Evolutionary conservation across 768 basidiomycete genomes (phyloP).

Genomic region (Botryobasidium botryosum): DNA sequence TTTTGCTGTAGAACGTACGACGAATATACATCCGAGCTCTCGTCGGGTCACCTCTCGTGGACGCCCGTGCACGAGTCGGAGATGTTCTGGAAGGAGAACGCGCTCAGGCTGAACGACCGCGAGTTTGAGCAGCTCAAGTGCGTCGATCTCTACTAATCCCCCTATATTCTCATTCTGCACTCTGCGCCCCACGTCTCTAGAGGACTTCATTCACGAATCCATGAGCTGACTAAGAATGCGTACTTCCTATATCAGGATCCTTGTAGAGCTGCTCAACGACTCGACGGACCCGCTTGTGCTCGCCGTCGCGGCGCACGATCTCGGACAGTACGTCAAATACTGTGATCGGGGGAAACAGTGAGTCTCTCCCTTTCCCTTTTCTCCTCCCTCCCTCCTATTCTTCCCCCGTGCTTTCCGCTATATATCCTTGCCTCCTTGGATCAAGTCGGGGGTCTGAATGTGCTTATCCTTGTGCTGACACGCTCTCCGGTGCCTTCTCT

Average conservation of each 20-base stretch:
- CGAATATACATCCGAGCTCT: conserved; percentile 82
- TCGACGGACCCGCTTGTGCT: conserved; percentile 63
- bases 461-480: no score
- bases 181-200: not conserved
- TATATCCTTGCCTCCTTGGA: not conserved
- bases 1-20: conserved; percentile 62
- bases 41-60: conserved; percentile 86
- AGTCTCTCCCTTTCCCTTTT: conserved; percentile 15
- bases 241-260: conserved; percentile 31
- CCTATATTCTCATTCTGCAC: not conserved
- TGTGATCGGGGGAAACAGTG: conserved; percentile 87
- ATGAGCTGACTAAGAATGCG: not conserved
- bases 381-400: not conserved
- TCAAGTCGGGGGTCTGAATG: no score
- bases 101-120: conserved; percentile 65
- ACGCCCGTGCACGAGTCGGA: conserved; percentile 92
- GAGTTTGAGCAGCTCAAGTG: conserved; percentile 77
- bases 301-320: conserved; percentile 82
- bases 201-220: no score
- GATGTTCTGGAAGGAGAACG: conserved; percentile 97
- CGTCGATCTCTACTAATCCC: conserved; percentile 6
- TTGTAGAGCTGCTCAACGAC: conserved; percentile 53
- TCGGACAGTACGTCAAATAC: conserved; percentile 88
- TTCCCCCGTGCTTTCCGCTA: not conserved
- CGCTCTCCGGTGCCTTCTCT: no score